A percentile compares a stretch with the other conserved stretches of the same genome.
phyloP scores from a whole-genome alignment of 306 rosid species.

The Quercus glauca region DNA sequence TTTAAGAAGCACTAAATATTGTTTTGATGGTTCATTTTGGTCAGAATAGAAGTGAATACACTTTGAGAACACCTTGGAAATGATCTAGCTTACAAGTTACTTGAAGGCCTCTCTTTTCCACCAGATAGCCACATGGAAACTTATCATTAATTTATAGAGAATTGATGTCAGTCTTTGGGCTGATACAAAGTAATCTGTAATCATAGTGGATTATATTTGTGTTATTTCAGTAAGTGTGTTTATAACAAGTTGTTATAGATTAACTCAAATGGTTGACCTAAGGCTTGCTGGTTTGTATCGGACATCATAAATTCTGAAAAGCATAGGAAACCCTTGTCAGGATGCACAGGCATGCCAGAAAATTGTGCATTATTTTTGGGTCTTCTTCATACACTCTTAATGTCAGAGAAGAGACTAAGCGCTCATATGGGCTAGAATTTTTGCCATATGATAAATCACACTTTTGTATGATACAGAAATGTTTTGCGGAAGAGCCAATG shows the following conservation, averaged over 20 bases:
- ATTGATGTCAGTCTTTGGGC: neutral
- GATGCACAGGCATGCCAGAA: neutral
- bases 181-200: neutral
- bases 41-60: neutral
- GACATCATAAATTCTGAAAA: neutral
- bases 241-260: neutral
- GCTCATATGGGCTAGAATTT: too few species aligned
- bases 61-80: neutral
- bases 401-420: neutral
- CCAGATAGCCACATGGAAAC: neutral
- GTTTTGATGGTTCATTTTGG: neutral
- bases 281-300: neutral
- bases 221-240: too few species aligned
- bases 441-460: neutral
- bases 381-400: neutral
- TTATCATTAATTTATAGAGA: neutral
- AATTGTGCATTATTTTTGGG: neutral
- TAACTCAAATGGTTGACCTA: neutral
- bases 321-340: neutral
- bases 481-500: neutral
- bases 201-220: neutral
- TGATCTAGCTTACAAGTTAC: neutral
- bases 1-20: neutral
- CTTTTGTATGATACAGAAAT: neutral
- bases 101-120: neutral